Evolutionary conservation across 371 early-diverging fungal species (phyloP), one percentile per base, ranked within the genome.

Genomic region (Mortierella sp.): DNA sequence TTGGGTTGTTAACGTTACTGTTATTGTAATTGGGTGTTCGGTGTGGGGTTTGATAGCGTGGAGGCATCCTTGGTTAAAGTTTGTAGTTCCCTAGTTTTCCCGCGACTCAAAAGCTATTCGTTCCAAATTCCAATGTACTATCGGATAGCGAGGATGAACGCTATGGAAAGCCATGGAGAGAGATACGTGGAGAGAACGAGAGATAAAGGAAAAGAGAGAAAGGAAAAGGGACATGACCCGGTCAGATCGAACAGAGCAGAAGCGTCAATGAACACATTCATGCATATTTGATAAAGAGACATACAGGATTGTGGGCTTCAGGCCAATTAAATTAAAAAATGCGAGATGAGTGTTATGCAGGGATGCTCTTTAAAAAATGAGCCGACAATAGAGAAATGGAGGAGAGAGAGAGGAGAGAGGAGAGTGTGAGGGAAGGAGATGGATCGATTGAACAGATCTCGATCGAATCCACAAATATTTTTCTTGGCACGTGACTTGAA

Each of bases 11-110:
- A 68, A 67, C 55, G 75, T 79, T 79, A 63, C 69, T 68, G 59
- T 71, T 79, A 57, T 75, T 74, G 62, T 60, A 71, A 66, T 57
- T 70, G 54, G 72, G 52, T 11, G 70, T 32, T 54, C 74, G 64
- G 43, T 60, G 68, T 22, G 80, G 80, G 5, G 73, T 70, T 47
- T 80, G 80, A 57, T 79, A 79, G 57, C 81, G 81, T 22, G 81
- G 81, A 35, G 81, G 81, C 81, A 80, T 79, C 32, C 51, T 66
- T 40, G n/a, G 9, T 35, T 32, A 54, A 55, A 1, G 66, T 35
- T 28, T 16, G 2, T 40, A 40, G 37, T 16, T 45, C 28, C n/a
- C 24, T 32, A 43, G 24, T 10, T 58, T 30, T 52, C 66, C 40
- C 51, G 26, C 24, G 22, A 20, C 14, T 60, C 28, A 52, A 35